Evolutionary conservation across 768 basidiomycete species (phyloP), one percentile per base, ranked within the genome.

Genomic region (Leccinum imitatum): DNA sequence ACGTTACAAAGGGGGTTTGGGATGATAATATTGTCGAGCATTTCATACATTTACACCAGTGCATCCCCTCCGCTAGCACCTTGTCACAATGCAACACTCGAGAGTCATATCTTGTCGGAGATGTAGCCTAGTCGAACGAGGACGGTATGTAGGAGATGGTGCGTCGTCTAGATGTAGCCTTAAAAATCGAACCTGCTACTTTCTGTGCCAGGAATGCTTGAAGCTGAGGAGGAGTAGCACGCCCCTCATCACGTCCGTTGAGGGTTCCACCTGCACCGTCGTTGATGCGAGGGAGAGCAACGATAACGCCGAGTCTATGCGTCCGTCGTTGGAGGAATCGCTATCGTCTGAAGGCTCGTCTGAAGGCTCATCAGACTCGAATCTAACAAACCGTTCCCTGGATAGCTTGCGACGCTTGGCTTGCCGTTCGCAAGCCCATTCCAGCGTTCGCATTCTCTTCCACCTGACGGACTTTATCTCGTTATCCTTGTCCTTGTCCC

Each of bases 381-480:
- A 61, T 51, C 65, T 54, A 17, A 44, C 47, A 25, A 66, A 59
- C 44, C 56, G 62, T 37, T 64, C 64, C 50, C 53, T 71, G 54
- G 56, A 62, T 41, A 64, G 52, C 58, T 73, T 76, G 39, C 70
- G 69, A 19, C 77, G 78, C 59, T 77, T 79, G 17, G 74, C 62
- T 21, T 73, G 72, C 50, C 71, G 75, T 25, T 79, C 74, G 61
- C 79, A 80, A 14, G 79, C 79, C 79, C 79, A 80, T 62, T 80
- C 79, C 13, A 81, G 73, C 2, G 75, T 76, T 53, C 71, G 72
- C 53, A 68, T 60, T 23, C 64, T 65, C 63, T 71, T 73, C 46
- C 60, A 59, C 50, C 9, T 61, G 41, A 52, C 4, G 7, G 48
- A 7, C 19, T 53, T 64, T 7, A 46, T 46, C 44, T 19, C 44